phyloP scores from a whole-genome alignment of 352 stramenopile species.

The Globisporangium heterothallicum region DNA sequence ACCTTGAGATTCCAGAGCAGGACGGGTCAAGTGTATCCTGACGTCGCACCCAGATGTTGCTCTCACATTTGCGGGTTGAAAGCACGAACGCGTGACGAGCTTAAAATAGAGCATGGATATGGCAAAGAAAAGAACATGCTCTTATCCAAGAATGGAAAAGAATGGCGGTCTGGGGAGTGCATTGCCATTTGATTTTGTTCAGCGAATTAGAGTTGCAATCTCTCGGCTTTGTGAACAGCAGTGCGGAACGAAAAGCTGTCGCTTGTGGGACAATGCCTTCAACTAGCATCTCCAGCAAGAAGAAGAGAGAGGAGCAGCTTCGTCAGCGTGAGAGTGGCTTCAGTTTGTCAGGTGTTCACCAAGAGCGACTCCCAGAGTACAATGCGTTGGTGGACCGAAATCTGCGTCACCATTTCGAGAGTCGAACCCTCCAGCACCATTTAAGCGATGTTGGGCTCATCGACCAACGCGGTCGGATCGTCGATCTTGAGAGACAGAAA shows the following conservation, averaged over 20 bases:
- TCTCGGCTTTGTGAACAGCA: not conserved
- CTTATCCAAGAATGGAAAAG: too few relatives aligned
- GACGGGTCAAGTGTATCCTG: not conserved
- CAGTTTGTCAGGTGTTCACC: slow-evolving; percentile 49
- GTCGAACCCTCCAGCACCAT: slow-evolving; percentile 62
- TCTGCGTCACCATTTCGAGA: slow-evolving; percentile 89
- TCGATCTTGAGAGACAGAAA: slow-evolving; percentile 87
- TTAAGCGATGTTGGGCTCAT: slow-evolving; percentile 79
- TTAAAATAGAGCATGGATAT: too few relatives aligned
- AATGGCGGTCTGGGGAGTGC: too few relatives aligned
- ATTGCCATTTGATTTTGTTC: too few relatives aligned
- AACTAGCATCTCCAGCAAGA: slow-evolving; percentile 15
- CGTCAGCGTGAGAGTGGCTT: slow-evolving; percentile 57
- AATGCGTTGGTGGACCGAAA: slow-evolving; percentile 88
- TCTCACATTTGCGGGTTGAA: too few relatives aligned
- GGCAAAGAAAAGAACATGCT: too few relatives aligned
- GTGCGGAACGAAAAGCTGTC: too few relatives aligned
- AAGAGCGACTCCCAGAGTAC: slow-evolving; percentile 74
- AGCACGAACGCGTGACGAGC: too few relatives aligned
- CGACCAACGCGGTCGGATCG: slow-evolving; percentile 84
- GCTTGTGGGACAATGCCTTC: slow-evolving; percentile 4
- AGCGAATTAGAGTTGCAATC: too few relatives aligned
- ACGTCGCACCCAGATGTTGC: too few relatives aligned
- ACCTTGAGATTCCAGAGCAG: not conserved
- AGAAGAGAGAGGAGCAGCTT: slow-evolving; percentile 39